Conservation (phyloP, 495 filamentous ascomycete species). For the Beverwykella pulmonaria region DNA sequence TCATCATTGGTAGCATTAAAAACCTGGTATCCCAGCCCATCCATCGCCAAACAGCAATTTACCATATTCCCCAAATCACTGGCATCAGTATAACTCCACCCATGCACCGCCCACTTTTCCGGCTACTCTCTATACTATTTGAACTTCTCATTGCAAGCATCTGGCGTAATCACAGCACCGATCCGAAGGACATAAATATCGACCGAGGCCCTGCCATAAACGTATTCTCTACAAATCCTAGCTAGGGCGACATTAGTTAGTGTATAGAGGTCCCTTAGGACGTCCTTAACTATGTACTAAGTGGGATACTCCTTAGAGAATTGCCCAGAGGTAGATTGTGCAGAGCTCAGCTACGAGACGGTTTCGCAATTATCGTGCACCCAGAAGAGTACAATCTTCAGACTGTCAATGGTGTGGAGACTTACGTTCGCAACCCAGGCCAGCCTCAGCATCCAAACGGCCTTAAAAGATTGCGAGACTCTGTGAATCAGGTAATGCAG, state of each 20-base stretch:
- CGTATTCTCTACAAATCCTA: too few relatives aligned
- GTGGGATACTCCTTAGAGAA: too few relatives aligned
- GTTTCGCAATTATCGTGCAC: background rate
- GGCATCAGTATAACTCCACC: slow-evolving; percentile 12
- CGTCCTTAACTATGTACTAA: too few relatives aligned
- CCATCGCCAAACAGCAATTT: background rate
- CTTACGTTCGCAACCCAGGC: too few relatives aligned
- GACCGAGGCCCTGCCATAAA: too few relatives aligned
- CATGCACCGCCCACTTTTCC: slow-evolving; percentile 12
- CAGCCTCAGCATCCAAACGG: background rate
- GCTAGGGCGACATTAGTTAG: too few relatives aligned
- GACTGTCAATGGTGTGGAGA: background rate
- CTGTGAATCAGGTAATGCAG: background rate
- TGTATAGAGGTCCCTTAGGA: too few relatives aligned
- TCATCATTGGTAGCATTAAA: slow-evolving; percentile 21
- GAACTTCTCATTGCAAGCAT: background rate
- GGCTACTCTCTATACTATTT: slow-evolving; percentile 4
- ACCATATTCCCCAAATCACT: slow-evolving; percentile 20
- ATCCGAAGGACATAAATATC: background rate
- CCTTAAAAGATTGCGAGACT: background rate
- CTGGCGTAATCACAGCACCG: slow-evolving; percentile 9
- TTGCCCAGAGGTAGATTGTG: too few relatives aligned
- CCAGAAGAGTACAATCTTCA: background rate
- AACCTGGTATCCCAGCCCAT: slow-evolving; percentile 14
- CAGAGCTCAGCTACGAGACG: background rate